These are phyloP conservation scores for Diplodia seriata DNA, from an alignment of 2,329 filamentous ascomycete genomes.

Conservation along the genomic window DNA sequence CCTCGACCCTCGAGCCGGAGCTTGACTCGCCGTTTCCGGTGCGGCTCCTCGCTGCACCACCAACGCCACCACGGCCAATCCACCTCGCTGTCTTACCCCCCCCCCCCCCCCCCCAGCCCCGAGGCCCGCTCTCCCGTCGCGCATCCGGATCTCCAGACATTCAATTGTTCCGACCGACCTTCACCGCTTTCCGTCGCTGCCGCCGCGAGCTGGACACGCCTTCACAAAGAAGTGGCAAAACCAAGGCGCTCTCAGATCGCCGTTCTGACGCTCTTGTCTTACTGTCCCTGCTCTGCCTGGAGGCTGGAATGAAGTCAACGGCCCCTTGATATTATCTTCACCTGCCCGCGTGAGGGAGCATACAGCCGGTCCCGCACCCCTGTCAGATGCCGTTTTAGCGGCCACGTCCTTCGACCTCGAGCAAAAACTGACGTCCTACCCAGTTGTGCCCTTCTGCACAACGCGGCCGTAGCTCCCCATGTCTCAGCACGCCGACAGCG, in stretches of 20 bases:
- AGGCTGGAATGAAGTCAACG: constrained; percentile 22
- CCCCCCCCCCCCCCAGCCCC: neutral
- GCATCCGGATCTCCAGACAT: neutral
- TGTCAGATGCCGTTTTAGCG: constrained; percentile 30
- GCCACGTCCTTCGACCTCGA: constrained; percentile 8
- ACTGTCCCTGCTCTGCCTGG: neutral
- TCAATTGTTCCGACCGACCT: constrained; percentile 4
- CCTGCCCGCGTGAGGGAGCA: constrained; percentile 10
- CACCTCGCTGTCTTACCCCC: constrained; percentile 15
- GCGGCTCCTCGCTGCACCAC: constrained; percentile 26
- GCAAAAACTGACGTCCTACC: constrained; percentile 22
- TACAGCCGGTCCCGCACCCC: constrained; percentile 23
- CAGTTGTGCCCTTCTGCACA: constrained; percentile 16
- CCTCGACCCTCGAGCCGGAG: constrained; percentile 10
- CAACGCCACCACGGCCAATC: constrained; percentile 16
- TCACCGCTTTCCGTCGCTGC: neutral
- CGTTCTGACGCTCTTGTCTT: constrained; percentile 6
- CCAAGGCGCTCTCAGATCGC: neutral
- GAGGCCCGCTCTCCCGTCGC: neutral
- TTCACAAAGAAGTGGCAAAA: constrained; percentile 26
- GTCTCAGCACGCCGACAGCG: constrained; percentile 28
- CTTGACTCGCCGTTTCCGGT: constrained; percentile 27
- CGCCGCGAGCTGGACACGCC: neutral
- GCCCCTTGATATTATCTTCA: neutral
- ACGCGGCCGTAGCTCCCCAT: constrained; percentile 26